phyloP scores from a whole-genome alignment of 257 asterid species.

The Scutellaria baicalensis region DNA sequence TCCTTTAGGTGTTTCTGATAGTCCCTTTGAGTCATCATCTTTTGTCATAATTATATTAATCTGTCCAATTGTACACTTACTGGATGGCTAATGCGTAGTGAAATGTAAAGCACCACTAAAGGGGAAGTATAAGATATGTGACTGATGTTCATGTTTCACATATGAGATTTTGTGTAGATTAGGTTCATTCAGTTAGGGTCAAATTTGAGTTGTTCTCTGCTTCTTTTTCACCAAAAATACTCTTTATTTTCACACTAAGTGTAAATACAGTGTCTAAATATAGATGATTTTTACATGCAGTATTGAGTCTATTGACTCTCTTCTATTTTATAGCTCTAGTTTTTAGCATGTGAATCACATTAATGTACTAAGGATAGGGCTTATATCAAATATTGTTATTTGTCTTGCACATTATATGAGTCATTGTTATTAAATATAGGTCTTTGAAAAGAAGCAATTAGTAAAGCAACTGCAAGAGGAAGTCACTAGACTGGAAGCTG shows the following conservation, averaged over 20 bases:
- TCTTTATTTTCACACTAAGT: neutral
- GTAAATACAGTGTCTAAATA: neutral
- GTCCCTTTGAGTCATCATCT: neutral
- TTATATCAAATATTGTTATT: neutral
- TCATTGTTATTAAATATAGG: slow-evolving; percentile 25
- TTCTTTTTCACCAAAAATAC: neutral
- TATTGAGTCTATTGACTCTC: neutral
- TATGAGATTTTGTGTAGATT: neutral
- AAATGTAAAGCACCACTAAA: neutral
- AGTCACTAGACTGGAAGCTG: slow-evolving; percentile 94
- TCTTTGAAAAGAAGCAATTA: slow-evolving; percentile 69
- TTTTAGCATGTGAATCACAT: neutral
- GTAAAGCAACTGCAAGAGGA: slow-evolving; percentile 82
- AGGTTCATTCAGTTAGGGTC: neutral
- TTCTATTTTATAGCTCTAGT: neutral
- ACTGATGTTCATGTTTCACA: neutral
- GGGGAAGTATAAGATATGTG: neutral
- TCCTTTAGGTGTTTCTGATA: neutral
- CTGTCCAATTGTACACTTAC: neutral
- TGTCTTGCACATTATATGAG: neutral
- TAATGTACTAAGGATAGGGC: neutral
- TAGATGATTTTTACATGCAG: neutral
- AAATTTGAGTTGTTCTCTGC: neutral
- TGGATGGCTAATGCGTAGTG: neutral
- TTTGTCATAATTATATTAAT: neutral